A percentile compares a stretch with the other conserved stretches of the same genome.
phyloP scores from a whole-genome alignment of 2,329 filamentous ascomycete species.

The Penicillium janthinellum region DNA sequence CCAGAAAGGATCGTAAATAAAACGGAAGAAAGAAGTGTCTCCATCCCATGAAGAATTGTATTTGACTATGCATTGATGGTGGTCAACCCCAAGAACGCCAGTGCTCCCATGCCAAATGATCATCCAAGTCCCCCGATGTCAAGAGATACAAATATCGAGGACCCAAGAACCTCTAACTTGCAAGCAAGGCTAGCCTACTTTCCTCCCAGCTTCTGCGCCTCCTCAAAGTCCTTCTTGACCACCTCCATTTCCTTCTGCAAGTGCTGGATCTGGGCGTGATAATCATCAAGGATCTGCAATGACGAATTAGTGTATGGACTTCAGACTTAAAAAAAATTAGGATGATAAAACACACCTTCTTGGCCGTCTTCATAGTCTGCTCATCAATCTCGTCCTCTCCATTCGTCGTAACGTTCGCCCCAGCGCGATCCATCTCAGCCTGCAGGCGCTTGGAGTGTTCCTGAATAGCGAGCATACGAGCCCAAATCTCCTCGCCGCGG shows the following conservation, averaged over 20 bases:
- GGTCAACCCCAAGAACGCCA: constrained; percentile 23
- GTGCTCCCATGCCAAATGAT: constrained; percentile 27
- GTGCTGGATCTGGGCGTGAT: constrained; percentile 56
- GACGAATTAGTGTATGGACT: constrained; percentile 35
- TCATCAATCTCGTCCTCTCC: constrained; percentile 56
- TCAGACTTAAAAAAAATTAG: not conserved
- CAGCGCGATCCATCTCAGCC: constrained; percentile 60
- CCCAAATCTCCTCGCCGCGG: constrained; percentile 67
- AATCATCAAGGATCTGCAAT: constrained; percentile 52
- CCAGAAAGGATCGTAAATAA: not conserved
- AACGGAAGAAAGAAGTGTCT: not conserved
- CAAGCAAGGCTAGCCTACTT: constrained; percentile 17
- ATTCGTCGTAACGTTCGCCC: constrained; percentile 42
- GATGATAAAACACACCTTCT: constrained; percentile 53
- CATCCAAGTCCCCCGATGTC: constrained; percentile 15
- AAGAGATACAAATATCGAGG: constrained; percentile 4
- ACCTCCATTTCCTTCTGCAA: constrained; percentile 62
- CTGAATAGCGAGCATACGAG: constrained; percentile 63
- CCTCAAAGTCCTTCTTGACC: constrained; percentile 61
- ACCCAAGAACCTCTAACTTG: constrained; percentile 8
- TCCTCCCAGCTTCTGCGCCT: constrained; percentile 50
- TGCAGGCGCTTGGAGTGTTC: constrained; percentile 62
- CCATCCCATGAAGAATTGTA: constrained; percentile 15
- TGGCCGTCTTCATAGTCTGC: constrained; percentile 60
- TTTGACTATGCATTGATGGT: constrained; percentile 28